Percentiles rank a stretch among this genome's conserved stretches.
These are phyloP conservation scores for Phlebiopsis gigantea DNA, from an alignment of 768 basidiomycete species.

Conservation along the genomic window DNA sequence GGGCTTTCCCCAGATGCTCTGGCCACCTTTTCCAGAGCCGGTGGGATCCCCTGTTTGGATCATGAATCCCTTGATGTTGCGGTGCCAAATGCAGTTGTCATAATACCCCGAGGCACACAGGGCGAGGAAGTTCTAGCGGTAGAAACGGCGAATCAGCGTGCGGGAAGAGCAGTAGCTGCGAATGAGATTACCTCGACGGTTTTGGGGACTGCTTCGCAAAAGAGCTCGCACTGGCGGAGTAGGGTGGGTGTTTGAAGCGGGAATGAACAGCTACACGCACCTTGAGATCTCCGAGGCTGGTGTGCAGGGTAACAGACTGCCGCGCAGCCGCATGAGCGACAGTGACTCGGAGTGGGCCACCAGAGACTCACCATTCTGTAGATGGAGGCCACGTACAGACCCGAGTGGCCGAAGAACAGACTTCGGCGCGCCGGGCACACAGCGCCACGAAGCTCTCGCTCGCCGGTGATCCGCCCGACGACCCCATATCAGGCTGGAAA, in stretches of 20 bases:
- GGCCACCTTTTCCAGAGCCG: constrained; percentile 92
- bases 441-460: constrained; percentile 12
- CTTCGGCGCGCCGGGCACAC: constrained; percentile 1
- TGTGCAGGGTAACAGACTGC: constrained; percentile 90
- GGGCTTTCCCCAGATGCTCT: constrained; percentile 92
- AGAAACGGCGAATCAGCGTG: not conserved
- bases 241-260: not conserved
- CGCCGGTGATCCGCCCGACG: constrained; percentile 4
- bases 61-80: constrained; percentile 97
- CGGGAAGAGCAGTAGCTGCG: not conserved
- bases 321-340: not conserved
- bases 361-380: constrained; percentile 18
- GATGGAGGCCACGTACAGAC: constrained; percentile 11
- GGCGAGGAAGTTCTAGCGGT: constrained; percentile 86
- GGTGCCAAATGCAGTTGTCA: constrained; percentile 81
- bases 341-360: not conserved
- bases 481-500: not conserved
- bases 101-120: constrained; percentile 89
- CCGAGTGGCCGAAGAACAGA: constrained; percentile 12
- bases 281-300: constrained; percentile 93
- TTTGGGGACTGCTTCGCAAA: constrained; percentile 96
- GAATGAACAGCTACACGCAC: constrained; percentile 34
- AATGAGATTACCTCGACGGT: constrained; percentile 70
- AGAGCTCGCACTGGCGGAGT: constrained; percentile 75
- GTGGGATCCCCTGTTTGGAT: constrained; percentile 87